phyloP scores from a whole-genome alignment of 2,329 filamentous ascomycete species.

The Ambrosiella xylebori region DNA sequence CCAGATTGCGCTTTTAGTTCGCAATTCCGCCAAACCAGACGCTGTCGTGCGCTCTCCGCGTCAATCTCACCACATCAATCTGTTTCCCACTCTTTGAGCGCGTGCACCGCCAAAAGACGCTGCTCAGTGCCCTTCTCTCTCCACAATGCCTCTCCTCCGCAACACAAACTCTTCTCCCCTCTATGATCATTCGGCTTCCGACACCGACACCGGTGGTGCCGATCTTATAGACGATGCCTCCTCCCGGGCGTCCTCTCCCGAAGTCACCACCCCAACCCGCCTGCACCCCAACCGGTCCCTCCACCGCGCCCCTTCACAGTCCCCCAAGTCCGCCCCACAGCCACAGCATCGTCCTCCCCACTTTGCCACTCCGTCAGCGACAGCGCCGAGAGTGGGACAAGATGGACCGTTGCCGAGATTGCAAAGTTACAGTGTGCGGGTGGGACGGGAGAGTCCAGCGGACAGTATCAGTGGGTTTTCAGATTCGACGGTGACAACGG shows the following conservation, averaged over 20 bases:
- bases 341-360: background rate
- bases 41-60: background rate
- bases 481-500: constrained; percentile 8
- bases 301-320: background rate
- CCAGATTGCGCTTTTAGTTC: background rate
- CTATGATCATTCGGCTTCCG: constrained; percentile 12
- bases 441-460: background rate
- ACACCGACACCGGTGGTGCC: constrained; percentile 11
- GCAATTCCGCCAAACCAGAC: too few relatives aligned
- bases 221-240: background rate
- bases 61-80: background rate
- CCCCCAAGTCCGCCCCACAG: background rate
- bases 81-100: background rate
- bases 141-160: constrained; percentile 3
- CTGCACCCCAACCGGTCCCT: background rate
- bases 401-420: background rate
- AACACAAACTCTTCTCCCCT: constrained; percentile 9
- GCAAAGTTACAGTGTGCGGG: constrained; percentile 3
- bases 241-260: constrained; percentile 9
- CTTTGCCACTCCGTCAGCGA: background rate
- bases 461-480: constrained; percentile 2
- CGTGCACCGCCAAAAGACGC: background rate
- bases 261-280: background rate
- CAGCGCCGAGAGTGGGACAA: background rate
- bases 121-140: background rate